Base-by-base conservation (phyloP, 306 rosid species). In the Dalbergia cochinchinensis region DNA sequence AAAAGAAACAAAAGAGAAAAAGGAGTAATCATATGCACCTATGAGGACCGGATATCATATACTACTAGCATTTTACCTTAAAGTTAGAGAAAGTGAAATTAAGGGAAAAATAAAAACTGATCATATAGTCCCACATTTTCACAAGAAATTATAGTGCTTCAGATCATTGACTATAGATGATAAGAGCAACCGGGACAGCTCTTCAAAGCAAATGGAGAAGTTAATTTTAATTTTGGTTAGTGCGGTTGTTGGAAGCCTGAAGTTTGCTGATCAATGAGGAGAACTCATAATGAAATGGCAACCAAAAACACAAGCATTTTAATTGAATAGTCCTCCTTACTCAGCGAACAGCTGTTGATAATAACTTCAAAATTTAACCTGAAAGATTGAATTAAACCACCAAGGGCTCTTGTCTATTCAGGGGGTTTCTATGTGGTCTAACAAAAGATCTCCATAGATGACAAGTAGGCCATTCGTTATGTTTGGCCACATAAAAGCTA, bases 71-170 rank as follows among this genome's bases (percentile, higher is more conserved):
- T 22, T 69, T 50, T 74, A 68, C 89, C 65, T 82, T 70, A 80
- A 79, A 74, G 76, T 82, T 83, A 71, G 83, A 71, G 58, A 82
- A 82, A 82, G 84, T 6, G 66, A 67, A 45, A 82, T 34, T 57
- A 62, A 44, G 73, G 33, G 42, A 20, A 63, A 37, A 18, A 41
- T 6, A 39, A 20, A 63, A 63, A 33, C n/a, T 76, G 62, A 76
- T 45, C 79, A 65, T 5, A 7, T 15, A 45, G 80, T 65, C 58
- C 88, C 73, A 65, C 69, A 73, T 65, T 76, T 80, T 76, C 6
- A 18, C 76, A 65, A 65, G 59, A 14, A 37, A 65, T 31, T 65
- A 22, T 22, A 58, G 8, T 54, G 55, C 2, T 50, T 13, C 19
- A 71, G 47, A 69, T 60, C 69, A 45, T 77, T 57, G 51, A 63